Conservation (phyloP, 257 asterid species). For the Solanum peruvianum region DNA sequence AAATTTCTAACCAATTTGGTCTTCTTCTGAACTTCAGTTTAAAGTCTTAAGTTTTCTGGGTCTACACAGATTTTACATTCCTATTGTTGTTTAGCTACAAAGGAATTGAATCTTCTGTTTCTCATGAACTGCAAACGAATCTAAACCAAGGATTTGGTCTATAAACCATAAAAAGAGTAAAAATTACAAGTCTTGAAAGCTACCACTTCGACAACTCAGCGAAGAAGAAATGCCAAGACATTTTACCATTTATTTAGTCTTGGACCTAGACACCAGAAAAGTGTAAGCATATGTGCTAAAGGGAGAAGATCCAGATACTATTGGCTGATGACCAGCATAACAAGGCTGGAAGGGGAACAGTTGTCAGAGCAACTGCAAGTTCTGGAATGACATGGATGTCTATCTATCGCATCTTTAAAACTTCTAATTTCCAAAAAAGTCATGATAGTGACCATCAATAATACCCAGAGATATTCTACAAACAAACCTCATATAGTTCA, state of each 20-base stretch:
- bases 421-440: neutral
- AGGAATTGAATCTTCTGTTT: neutral
- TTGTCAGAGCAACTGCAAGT: neutral
- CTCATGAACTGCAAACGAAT: neutral
- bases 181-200: neutral
- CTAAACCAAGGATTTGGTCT: neutral
- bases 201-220: neutral
- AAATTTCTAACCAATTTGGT: neutral
- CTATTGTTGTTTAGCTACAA: neutral
- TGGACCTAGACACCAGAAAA: neutral
- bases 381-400: neutral
- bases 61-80: neutral
- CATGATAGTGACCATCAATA: neutral
- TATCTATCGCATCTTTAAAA: neutral
- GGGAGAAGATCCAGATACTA: neutral
- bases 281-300: neutral
- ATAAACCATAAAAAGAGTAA: neutral
- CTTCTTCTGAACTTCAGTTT: neutral
- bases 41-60: neutral
- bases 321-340: neutral
- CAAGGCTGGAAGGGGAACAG: neutral
- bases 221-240: neutral
- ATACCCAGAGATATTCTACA: neutral
- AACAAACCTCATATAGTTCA: slow-evolving; percentile 81
- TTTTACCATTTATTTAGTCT: neutral